Base-by-base conservation (phyloP, 805 yeast genomes). In the Jamesozyma hellenica region DNA sequence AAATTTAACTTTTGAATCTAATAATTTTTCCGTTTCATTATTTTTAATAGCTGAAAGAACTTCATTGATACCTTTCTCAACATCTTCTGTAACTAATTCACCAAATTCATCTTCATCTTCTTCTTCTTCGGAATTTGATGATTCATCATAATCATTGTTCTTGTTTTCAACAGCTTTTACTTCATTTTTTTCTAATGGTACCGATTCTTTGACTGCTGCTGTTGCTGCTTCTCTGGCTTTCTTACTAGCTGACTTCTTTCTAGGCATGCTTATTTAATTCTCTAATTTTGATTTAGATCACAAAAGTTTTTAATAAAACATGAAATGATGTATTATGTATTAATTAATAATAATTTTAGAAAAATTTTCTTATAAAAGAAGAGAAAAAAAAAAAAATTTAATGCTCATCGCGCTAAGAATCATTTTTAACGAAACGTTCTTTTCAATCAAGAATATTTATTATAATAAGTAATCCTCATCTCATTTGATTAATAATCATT, bases 51-150 rank as follows among this genome's bases (percentile, higher is more conserved):
- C 82, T 14, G 65, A 53, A 36, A 92, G 60, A 2, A 92, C 94
- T 32, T 77, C 70, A 38, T 71, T 68, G 48, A 92, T 78, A 18
- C 94, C 94, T 15, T 69, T 61, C 46, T 92, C 96, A 9, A 92
- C 84, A 37, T 82, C 87, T 35, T 76, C 86, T 0, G 96, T 90
- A 39, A 85, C 70, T 37, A 92, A 66, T 25, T 87, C 95, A 38
- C 96, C 98, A 49, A 61, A 79, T 44, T 88, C 96, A 56, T 92
- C 98, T 62, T 90, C 98, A 4, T 78, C 86, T 55, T 85, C 65
- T 19, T 55, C 48, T 8, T 46, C 94, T 26, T 57, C 55, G 3
- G 49, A 53, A 11, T 61, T 44, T 8, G 68, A 70, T n/a, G 68
- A 61, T 14, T 65, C 66, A 11, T 38, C 46, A 41, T 60, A 61